phyloP scores from a whole-genome alignment of 2,329 filamentous ascomycete species.

The Colletotrichum sp. region DNA sequence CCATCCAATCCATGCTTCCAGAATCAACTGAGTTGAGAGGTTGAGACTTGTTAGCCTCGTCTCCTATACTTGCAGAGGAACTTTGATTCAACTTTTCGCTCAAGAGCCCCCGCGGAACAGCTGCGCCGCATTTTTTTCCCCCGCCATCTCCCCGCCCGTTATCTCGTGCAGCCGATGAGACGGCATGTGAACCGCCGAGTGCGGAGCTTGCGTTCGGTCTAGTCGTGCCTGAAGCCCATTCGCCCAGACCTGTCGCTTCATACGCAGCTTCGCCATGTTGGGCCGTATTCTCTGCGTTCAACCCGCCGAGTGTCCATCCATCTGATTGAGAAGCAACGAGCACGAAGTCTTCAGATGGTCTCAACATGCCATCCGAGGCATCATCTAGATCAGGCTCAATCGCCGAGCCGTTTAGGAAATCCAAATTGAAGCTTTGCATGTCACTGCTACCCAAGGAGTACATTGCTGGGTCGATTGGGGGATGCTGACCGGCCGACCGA shows the following conservation, averaged over 20 bases:
- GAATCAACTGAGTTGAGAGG: not conserved
- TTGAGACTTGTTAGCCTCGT: not conserved
- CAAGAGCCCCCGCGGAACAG: not conserved
- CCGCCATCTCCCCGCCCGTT: not conserved
- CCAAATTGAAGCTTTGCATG: constrained; percentile 26
- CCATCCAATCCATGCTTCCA: constrained; percentile 28
- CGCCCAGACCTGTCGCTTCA: constrained; percentile 25
- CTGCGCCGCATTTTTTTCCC: not conserved
- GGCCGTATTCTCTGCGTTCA: constrained; percentile 21
- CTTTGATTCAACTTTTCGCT: not conserved
- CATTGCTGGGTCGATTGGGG: constrained; percentile 27
- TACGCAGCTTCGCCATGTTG: constrained; percentile 20
- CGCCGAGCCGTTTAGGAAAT: constrained; percentile 29
- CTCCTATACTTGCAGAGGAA: not conserved
- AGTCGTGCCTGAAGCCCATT: constrained; percentile 29
- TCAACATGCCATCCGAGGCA: not conserved
- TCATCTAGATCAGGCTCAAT: constrained; percentile 29
- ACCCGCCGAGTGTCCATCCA: constrained; percentile 29
- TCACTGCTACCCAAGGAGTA: constrained; percentile 27
- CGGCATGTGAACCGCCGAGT: not conserved
- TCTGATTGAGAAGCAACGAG: constrained; percentile 28
- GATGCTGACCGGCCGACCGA: constrained; percentile 10
- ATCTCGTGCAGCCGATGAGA: not conserved
- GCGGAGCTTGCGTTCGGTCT: not conserved
- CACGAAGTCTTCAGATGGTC: constrained; percentile 25